Base-by-base conservation (phyloP, 2,329 filamentous ascomycete genomes). In the Knufia fluminis region DNA sequence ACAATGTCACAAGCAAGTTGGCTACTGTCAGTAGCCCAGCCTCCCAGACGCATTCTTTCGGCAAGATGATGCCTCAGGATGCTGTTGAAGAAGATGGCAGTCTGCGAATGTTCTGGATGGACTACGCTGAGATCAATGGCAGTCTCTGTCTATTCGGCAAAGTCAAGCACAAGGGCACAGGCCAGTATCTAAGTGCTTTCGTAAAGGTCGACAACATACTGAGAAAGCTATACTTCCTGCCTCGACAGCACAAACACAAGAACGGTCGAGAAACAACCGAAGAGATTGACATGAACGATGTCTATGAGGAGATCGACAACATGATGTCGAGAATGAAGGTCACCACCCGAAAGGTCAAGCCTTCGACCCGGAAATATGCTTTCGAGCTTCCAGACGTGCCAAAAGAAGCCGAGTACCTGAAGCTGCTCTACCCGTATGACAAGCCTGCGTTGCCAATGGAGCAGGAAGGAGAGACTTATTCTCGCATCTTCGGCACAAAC, bases 71-170 rank as follows among this genome's bases (percentile, higher is more conserved):
- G 55, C 77, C 86, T 51, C 79, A 85, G 54, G 85, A 94, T 66
- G 89, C 86, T n/a, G 70, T 94, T n/a, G 91, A 97, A 65, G 82
- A 86, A 54, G 90, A 98, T 61, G 92, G 91, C 31, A 94, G 86
- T 59, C 74, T 98, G 24, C 83, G 84, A 58, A 88, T 98, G 72
- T 98, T 96, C 71, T 98, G 92, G 92, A 85, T 86, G 6, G 92
- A 98, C 67, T 98, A 95, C 62, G 88, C 85, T 1, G 92, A 98
- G 64, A 74, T 95, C 63, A 89, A 90, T 60, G 91, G 91, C 52
- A 92, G 83, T 58, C 72, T 98, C 8, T 97, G 89, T 65, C 76
- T 98, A 9, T 97, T 98, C 62, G 92, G 92, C 55, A 98, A 98
- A 64, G 91, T 96, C 20, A 81, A 89, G 60, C 89, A 96, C 70